phyloP scores from a whole-genome alignment of 441 rosid genomes.

The Capsella rubella region DNA sequence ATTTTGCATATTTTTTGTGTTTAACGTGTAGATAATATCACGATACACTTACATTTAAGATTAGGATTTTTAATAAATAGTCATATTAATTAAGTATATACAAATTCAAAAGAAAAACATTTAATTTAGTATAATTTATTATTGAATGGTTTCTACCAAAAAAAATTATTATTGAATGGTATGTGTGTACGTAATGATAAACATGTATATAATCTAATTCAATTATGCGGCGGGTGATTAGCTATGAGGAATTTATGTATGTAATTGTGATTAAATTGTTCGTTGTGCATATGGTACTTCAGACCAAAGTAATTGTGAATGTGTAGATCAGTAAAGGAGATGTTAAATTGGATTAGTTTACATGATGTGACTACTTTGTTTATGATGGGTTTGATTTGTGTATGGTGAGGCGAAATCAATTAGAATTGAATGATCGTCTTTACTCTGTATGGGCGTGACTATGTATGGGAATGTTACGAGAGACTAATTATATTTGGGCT shows the following conservation, averaged over 20 bases:
- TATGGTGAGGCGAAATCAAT: not conserved
- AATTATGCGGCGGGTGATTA: too few relatives aligned
- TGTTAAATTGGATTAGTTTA: not conserved
- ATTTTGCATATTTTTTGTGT: not conserved
- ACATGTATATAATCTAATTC: too few relatives aligned
- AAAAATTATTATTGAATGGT: too few relatives aligned
- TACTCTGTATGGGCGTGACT: not conserved
- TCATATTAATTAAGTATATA: not conserved
- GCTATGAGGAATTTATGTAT: too few relatives aligned
- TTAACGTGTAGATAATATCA: slow-evolving; percentile 19
- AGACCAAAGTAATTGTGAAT: not conserved
- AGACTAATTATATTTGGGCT: not conserved
- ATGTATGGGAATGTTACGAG: not conserved
- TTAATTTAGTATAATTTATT: too few relatives aligned
- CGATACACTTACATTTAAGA: not conserved
- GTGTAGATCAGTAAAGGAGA: too few relatives aligned
- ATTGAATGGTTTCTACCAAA: too few relatives aligned
- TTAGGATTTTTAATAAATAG: not conserved
- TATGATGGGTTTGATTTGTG: not conserved
- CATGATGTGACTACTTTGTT: not conserved
- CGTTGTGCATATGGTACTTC: not conserved
- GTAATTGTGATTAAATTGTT: not conserved
- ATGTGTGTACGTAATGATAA: too few relatives aligned
- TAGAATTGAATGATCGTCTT: not conserved
- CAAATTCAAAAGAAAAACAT: not conserved